A percentile compares a stretch with the other conserved stretches of the same genome.
Evolutionary conservation across 805 yeast species (phyloP).

Genomic region (Ascoidea asiatica): DNA sequence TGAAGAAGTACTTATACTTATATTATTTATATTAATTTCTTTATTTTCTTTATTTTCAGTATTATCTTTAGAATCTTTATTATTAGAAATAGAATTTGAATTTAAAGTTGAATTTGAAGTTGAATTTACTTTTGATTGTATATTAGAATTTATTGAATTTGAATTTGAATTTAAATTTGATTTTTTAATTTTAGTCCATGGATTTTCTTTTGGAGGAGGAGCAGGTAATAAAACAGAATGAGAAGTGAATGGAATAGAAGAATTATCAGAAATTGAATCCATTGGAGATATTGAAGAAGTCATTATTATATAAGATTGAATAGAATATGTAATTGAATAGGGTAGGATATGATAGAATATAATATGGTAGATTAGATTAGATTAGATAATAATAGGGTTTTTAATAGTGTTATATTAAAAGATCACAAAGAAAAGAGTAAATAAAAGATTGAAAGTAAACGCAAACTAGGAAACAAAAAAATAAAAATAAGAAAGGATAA

Average conservation of each 20-base stretch:
- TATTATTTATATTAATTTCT: background rate
- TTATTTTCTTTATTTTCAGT: background rate
- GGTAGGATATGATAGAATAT: background rate
- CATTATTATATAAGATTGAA: too few species aligned
- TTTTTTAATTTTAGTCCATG: slow-evolving; percentile 8
- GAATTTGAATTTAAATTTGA: background rate
- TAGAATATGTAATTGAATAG: too few species aligned
- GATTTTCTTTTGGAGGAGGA: slow-evolving; percentile 8
- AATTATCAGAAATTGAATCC: too few species aligned
- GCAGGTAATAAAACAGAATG: slow-evolving; percentile 10
- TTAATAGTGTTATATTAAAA: background rate
- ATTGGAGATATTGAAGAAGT: too few species aligned
- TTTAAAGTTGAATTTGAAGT: background rate
- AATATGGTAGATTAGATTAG: background rate
- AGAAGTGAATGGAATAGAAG: background rate
- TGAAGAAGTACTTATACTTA: background rate
- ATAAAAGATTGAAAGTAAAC: background rate
- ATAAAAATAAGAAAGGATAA: background rate
- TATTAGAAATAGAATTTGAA: background rate
- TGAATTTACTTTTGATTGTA: too few species aligned
- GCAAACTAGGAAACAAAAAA: background rate
- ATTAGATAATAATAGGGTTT: background rate
- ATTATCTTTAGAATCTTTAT: background rate
- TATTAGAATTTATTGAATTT: background rate
- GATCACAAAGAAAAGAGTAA: background rate